Evolutionary conservation across 148 eudicot species (phyloP), one percentile per base, ranked within the genome.

Genomic region (Spergularia marina): DNA sequence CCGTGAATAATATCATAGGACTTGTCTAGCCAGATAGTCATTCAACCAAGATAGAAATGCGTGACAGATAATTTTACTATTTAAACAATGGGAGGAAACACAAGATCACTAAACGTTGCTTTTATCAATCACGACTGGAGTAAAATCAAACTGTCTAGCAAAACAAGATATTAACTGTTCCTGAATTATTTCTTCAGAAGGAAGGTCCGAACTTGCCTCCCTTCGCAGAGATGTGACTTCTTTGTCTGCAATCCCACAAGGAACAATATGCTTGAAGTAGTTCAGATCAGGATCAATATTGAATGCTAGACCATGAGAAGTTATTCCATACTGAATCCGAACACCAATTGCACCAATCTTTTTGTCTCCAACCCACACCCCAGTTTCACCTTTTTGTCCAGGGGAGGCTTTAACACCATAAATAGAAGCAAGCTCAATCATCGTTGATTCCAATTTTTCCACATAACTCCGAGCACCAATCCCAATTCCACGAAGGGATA

Each of bases 291-390:
- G 98, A 80, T 91, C 84, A 25, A 94, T 87, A 78, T 94, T 94
- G 62, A 90, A 94, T 14, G 97, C 97, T 78, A 94, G 71, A 25
- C 97, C 97, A 74, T 94, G 98, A 56, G 91, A 94, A 2, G 93
- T 90, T 59, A 90, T 85, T 79, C 94, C 98, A 53, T 88, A 82
- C 40, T 92, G 91, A 80, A 94, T 90, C 21, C 89, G 85, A 76
- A 94, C 98, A 21, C 98, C 98, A 51, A 91, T 91, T 6, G 98
- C 98, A 44, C 98, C 97, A 52, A 94, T 89, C 85, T 94, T 94
- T 80, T 87, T 82, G 36, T 86, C 90, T 52, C 88, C 94, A 44
- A 93, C 92, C 97, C 98, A 93, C 63, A 93, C 98, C 21, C 97
- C 98, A 1, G 98, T 93, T 76, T 93, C 91, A 55, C 97, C 76